These are phyloP conservation scores for Thuja plicata DNA, from an alignment of 83 land plant genomes.

Conservation along the genomic window DNA sequence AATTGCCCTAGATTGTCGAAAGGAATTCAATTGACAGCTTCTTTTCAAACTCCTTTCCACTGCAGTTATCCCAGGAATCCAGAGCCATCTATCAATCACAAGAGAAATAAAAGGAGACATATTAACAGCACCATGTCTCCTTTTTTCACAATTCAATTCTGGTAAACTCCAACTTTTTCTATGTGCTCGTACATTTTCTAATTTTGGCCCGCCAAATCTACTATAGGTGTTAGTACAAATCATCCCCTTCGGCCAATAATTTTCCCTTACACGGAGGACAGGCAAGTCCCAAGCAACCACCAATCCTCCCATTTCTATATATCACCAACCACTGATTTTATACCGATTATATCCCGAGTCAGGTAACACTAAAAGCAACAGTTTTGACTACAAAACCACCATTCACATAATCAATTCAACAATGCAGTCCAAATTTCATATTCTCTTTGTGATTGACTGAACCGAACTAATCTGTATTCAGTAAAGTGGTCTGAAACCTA, in stretches of 20 bases:
- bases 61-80: no score
- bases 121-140: neutral
- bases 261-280: neutral
- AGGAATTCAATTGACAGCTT: neutral
- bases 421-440: neutral
- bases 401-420: neutral
- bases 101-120: neutral
- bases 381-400: neutral
- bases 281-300: neutral
- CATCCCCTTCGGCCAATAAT: neutral
- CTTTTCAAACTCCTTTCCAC: neutral
- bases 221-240: neutral
- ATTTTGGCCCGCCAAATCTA: neutral
- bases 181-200: neutral
- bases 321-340: neutral
- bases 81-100: neutral
- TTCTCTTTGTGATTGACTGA: neutral
- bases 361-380: neutral
- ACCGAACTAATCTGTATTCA: neutral
- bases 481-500: neutral
- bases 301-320: slow-evolving; percentile 10
- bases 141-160: neutral
- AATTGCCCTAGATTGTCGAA: neutral
- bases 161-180: neutral
- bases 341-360: neutral